Base-by-base conservation (phyloP, 306 rosid species). In the Benincasa hispida region DNA sequence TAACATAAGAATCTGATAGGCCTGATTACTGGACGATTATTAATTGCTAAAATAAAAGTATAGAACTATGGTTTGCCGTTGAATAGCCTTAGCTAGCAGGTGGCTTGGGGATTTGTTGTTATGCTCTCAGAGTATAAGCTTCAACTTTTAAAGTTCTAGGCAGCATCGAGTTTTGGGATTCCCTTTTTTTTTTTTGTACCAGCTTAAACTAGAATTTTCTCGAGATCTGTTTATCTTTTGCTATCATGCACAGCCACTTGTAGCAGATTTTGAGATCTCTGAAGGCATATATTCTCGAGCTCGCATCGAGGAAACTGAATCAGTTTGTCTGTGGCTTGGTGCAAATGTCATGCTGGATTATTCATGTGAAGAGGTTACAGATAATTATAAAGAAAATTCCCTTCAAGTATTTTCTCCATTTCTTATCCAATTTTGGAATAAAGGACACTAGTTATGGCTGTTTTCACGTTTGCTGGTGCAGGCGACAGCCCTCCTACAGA, bases 301-400 rank as follows among this genome's bases (percentile, higher is more conserved):
- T 80, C 45, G 81, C 58, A 80, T 89, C 45, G 87, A 85, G 56
- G 89, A 92, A 81, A 65, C 88, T 3, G 90, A 85, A 70, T 91
- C 88, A 5, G 92, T 93, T 34, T 93, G 97, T 84, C 82, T 88
- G 82, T 93, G 97, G 98, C 89, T 90, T 76, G 93, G 88, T 82
- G 96, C 93, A 56, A 93, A 91, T 48, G 93, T 93, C 84, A 93
- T 91, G 98, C 87, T 93, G 86, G 96, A 93, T 84, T 91, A 91
- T 83, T 89, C 98, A 81, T 81, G 85, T 81, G 93, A 89, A 58
- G 98, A 93, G 98, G 98, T 93, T 39, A 7, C 74, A 72, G 39
- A 24, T 48, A 48, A 11, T 72, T 48, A 2, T 15, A 12, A 18
- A 6, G n/a, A 70, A 45, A 72, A 25, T 47, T 25, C 58, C 34